A percentile compares a stretch with the other conserved stretches of the same genome.
These are phyloP conservation scores for Fusarium sororula DNA, from an alignment of 2,329 filamentous ascomycete genomes.

Conservation along the genomic window DNA sequence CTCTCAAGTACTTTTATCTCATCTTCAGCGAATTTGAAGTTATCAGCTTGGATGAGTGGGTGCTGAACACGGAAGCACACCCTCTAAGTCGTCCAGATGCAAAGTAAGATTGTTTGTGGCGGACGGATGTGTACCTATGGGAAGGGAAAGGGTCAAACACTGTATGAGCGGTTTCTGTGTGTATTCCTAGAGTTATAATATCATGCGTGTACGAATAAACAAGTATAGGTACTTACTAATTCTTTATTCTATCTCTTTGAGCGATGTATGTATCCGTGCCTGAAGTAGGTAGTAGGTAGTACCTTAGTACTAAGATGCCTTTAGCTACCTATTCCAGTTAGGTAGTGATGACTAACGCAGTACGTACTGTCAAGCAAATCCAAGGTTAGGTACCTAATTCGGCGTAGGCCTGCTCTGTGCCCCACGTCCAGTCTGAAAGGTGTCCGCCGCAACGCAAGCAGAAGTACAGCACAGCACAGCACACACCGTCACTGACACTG, in stretches of 20 bases:
- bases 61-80: conserved; percentile 67
- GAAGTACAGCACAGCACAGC: conserved; percentile 33
- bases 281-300: no score
- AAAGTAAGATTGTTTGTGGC: conserved; percentile 14
- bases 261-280: background rate
- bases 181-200: conserved; percentile 5
- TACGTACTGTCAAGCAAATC: conserved; percentile 27
- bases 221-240: background rate
- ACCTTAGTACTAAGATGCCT: no score
- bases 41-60: conserved; percentile 69
- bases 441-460: conserved; percentile 40
- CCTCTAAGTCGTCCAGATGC: conserved; percentile 49
- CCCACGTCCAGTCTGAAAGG: conserved; percentile 43
- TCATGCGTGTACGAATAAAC: conserved; percentile 6
- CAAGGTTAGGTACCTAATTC: background rate
- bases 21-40: conserved; percentile 68
- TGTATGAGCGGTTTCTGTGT: conserved; percentile 4
- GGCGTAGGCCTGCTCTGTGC: conserved; percentile 29
- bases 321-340: no score
- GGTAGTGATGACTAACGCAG: conserved; percentile 30
- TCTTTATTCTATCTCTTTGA: no score
- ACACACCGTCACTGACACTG: conserved; percentile 40
- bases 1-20: conserved; percentile 73
- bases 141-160: background rate
- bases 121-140: background rate